phyloP scores from a whole-genome alignment of 1,139 yeast species.

The Blastobotrys petasosporus region DNA sequence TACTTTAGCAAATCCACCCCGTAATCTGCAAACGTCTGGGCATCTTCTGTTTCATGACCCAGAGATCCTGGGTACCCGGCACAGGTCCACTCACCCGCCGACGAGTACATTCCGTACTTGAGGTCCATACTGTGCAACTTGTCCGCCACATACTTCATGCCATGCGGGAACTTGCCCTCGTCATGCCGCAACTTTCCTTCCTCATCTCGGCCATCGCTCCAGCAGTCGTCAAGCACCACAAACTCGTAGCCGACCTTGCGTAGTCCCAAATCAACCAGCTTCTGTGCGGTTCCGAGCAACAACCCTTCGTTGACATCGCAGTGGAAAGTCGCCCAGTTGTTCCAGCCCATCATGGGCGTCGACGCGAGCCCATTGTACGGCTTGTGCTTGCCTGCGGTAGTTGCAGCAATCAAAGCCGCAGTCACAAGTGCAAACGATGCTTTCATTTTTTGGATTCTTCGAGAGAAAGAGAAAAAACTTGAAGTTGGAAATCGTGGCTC shows the following conservation, averaged over 20 bases:
- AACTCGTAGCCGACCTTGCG: slow-evolving; percentile 29
- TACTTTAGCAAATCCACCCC: slow-evolving; percentile 33
- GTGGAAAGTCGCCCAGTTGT: slow-evolving; percentile 30
- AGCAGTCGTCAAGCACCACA: slow-evolving; percentile 32
- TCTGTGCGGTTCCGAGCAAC: slow-evolving; percentile 24
- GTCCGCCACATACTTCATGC: slow-evolving; percentile 27
- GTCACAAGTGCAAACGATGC: background rate
- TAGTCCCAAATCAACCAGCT: slow-evolving; percentile 25
- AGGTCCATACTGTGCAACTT: slow-evolving; percentile 27
- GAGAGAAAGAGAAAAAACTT: too few relatives aligned
- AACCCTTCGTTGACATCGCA: slow-evolving; percentile 29
- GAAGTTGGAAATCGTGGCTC: too few relatives aligned
- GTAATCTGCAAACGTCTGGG: slow-evolving; percentile 29
- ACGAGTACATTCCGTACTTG: slow-evolving; percentile 31
- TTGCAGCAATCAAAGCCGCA: background rate
- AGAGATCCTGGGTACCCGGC: slow-evolving; percentile 31
- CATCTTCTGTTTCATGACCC: slow-evolving; percentile 29
- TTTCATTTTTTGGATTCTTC: background rate
- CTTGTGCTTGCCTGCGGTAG: background rate
- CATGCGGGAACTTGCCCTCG: slow-evolving; percentile 28
- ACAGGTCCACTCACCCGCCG: slow-evolving; percentile 32
- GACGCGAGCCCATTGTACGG: slow-evolving; percentile 28
- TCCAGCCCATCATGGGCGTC: slow-evolving; percentile 33
- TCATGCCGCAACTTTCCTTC: slow-evolving; percentile 20
- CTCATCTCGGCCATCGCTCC: slow-evolving; percentile 20